Evolutionary conservation across 1,284 basidiomycete genomes (phyloP), one percentile per base, ranked within the genome.

Genomic region (Macrocystidia cucumis): DNA sequence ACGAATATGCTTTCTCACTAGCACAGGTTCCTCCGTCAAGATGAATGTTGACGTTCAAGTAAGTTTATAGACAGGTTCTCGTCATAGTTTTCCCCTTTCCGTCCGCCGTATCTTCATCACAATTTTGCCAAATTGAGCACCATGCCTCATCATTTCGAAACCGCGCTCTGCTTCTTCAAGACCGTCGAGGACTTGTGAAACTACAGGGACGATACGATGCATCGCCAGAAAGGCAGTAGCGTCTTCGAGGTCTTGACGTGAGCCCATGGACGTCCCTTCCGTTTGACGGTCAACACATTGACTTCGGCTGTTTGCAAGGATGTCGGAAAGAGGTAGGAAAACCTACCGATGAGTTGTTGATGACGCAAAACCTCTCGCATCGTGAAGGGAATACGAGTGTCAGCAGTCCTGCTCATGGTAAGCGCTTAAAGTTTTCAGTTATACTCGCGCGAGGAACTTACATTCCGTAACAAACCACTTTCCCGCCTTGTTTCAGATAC

Each of bases 291-390:
- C 20, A 44, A 17, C 36, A 41, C 24, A n/a, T n/a, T n/a, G n/a
- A n/a, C n/a, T n/a, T n/a, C n/a, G n/a, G n/a, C n/a, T n/a, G n/a
- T n/a, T n/a, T n/a, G n/a, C n/a, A n/a, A 28, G 31, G 30, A 16
- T 3, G n/a, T 29, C 35, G 13, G 9, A 29, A 26, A 21, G 27
- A 5, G 20, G 38, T n/a, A 20, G 29, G 12, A 9, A n/a, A 16
- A 59, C 65, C 31, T 34, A 84, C 86, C 87, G 27, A 87, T 65
- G 24, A 92, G 60, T 38, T 80, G 74, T 32, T 85, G 74, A 48
- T 89, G 86, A 46, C 71, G 76, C 39, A 91, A 54, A n/a, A 91
- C 83, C 45, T 87, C 77, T 11, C 73, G 70, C 84, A 92, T 91
- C 7, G 79, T 83, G 48, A 91, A 72, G 9, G 66, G 67, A 30